Evolutionary conservation across 2,329 filamentous ascomycete genomes (phyloP), one percentile per base, ranked within the genome.

Genomic region (Dothideomycetidae sp.): DNA sequence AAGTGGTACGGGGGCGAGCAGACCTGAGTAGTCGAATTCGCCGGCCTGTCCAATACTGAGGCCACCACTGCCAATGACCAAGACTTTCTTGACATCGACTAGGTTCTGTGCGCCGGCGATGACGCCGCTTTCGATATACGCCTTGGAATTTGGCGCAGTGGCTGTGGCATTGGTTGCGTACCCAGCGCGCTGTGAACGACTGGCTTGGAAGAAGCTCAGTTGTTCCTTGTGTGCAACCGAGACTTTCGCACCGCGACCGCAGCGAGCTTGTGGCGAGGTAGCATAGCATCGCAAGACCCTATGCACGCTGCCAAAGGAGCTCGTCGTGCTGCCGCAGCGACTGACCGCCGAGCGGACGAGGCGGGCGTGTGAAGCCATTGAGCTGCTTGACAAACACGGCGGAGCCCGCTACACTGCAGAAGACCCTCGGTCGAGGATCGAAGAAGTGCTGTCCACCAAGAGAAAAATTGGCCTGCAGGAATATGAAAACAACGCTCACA

Each of bases 11-110:
- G n/a, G n/a, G n/a, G n/a, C n/a, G 14, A 10, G 70, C 77, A 48
- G 69, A 93, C 85, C 88, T 60, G 90, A 96, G 63, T 96, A 96
- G 64, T 96, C 88, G 53, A 96, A 96, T 67, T 96, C 88, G 66
- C 88, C 88, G 47, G 88, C 88, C 64, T 96, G 88, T 46, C 88
- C 88, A 73, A 96, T 96, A 58, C 83, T 84, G 50, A 96, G 71
- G 61, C 88, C 88, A 66, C 88, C 88, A 64, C 79, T 86, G 42
- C 88, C 88, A 66, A 96, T 93, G 50, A 96, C 86, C 44, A 96
- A 68, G 36, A 96, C 88, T 67, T 96, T 96, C 68, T 93, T 93
- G 47, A 96, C 85, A 57, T 93, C 75, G 35, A 94, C 79, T 39
- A 81, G 66, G 52, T 88, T 71, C 52, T 72, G 71, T 41, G 79